Conservation (phyloP, 225 moss, liverwort and hornwort species). For the Asterella californica region DNA sequence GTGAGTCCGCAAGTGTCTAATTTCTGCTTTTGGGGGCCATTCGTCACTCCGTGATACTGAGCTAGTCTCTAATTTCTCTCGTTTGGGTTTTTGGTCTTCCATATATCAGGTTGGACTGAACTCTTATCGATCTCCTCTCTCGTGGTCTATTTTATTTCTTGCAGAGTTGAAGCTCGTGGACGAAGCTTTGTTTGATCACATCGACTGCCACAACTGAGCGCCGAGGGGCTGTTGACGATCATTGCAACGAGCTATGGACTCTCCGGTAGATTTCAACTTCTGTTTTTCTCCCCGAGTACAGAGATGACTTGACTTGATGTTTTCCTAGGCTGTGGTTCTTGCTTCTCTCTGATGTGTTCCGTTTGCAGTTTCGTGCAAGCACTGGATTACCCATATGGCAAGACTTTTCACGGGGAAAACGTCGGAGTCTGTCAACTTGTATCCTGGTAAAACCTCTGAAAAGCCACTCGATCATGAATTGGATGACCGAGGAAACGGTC, state of each 20-base stretch:
- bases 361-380: too few species aligned
- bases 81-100: too few species aligned
- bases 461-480: too few species aligned
- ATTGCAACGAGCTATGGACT: constrained; percentile 6
- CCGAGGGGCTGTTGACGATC: background rate
- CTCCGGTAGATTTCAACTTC: background rate
- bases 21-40: too few species aligned
- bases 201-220: background rate
- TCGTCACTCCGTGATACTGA: background rate
- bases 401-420: too few species aligned
- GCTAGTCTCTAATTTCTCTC: background rate
- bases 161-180: background rate
- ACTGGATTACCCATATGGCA: too few species aligned
- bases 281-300: background rate
- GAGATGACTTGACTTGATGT: background rate
- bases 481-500: too few species aligned
- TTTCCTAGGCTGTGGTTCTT: background rate
- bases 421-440: too few species aligned
- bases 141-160: background rate
- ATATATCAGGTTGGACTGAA: too few species aligned
- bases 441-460: too few species aligned
- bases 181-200: background rate
- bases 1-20: background rate
- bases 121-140: too few species aligned
- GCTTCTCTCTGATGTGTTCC: background rate